Evolutionary conservation across 495 filamentous ascomycete species (phyloP), one percentile per base, ranked within the genome.

Genomic region (Lasiosphaeriaceae sp.): DNA sequence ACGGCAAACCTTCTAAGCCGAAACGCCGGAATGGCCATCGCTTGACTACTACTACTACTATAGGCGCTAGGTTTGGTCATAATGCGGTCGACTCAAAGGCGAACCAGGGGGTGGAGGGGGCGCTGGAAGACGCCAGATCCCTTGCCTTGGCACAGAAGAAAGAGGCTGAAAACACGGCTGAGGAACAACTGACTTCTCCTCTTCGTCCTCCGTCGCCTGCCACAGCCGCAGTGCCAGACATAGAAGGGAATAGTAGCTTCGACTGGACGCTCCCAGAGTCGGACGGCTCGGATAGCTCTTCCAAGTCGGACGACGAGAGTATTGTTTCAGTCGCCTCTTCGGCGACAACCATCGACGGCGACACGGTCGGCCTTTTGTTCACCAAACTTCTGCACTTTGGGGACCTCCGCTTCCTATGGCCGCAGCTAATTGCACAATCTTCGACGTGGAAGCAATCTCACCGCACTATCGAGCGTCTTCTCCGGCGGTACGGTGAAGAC

Each of bases 371-470:
- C 49, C 17, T 35, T 24, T 17, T 52, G 8, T 52, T 52, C 26
- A 17, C 49, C 24, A 52, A 52, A 2, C 49, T 52, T 26, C 24
- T 52, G 24, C 31, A 26, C 49, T 52, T 35, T 26, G 49, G 49
- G 19, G 49, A 52, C 21, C 20, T 52, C 1, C 49, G 49, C 35
- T 52, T 37, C 12, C 49, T 52, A 11, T 52, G 49, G 49, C 49
- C 49, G 2, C 49, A 52, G 49, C 49, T 52, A 24, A 52, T 52
- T 52, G 31, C 49, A 26, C 49, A 12, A 52, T 52, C 49, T 7
- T 20, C 21, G 26, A 52, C 49, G 6, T 52, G 49, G 49, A 52
- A 52, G 26, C 49, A 26, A 5, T 52, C 49, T 26, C 49, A 52
- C 24, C 49, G 49, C 49, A 37, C 49, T 26, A 52, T 52, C 37